Evolutionary conservation across 2,329 filamentous ascomycete species (phyloP).

Genomic region (Neofusicoccum laricinum): DNA sequence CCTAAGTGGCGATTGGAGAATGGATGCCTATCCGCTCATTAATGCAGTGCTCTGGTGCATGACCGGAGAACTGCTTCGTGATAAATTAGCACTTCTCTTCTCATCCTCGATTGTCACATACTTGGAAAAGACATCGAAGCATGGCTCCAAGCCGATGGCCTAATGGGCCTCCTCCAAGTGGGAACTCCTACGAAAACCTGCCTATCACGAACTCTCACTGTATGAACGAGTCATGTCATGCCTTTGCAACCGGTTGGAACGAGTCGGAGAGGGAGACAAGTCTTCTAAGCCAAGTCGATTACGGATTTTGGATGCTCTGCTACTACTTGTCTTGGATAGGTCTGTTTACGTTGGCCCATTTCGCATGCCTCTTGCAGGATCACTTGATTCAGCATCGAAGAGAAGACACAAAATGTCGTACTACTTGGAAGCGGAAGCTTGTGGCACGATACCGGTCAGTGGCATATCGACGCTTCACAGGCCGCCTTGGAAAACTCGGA

Average conservation of each 20-base stretch:
- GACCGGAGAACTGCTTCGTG: too few species aligned
- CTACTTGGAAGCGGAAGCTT: conserved; percentile 5
- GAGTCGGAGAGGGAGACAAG: conserved; percentile 18
- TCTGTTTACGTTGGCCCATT: conserved; percentile 17
- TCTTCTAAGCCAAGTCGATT: conserved; percentile 18
- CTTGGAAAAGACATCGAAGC: too few species aligned
- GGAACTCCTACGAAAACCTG: conserved; percentile 15
- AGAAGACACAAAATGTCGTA: neutral
- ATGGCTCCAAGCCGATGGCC: too few species aligned
- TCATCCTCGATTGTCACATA: too few species aligned
- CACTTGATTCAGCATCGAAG: neutral
- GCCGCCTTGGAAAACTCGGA: conserved; percentile 17
- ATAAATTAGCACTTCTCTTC: too few species aligned
- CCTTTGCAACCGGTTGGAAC: conserved; percentile 19
- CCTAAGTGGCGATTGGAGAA: too few species aligned
- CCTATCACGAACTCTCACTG: conserved; percentile 21
- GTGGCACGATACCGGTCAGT: conserved; percentile 18
- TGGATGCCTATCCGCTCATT: too few species aligned
- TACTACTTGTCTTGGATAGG: conserved; percentile 21
- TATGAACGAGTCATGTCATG: conserved; percentile 18
- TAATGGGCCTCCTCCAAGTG: too few species aligned
- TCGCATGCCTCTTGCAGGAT: conserved; percentile 4
- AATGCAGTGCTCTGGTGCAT: too few species aligned
- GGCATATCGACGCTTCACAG: conserved; percentile 22
- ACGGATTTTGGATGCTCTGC: conserved; percentile 21